These are phyloP conservation scores for Blastocystis sp. DNA, from an alignment of 352 stramenopile species.

Conservation along the genomic window DNA sequence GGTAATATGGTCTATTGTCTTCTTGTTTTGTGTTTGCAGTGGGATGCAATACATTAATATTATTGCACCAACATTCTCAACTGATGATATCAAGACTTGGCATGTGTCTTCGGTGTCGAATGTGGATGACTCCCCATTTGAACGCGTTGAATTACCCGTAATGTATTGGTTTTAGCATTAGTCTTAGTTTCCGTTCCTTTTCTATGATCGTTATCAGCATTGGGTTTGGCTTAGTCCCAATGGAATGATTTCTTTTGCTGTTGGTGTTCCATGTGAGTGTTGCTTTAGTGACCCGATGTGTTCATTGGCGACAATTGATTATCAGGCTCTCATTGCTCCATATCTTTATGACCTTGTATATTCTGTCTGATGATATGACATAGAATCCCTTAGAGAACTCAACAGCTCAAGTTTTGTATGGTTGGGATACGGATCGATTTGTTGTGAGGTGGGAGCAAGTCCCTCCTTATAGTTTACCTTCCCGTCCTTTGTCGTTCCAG, in stretches of 20 bases:
- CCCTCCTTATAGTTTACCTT: neutral
- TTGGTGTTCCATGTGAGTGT: constrained; percentile 34
- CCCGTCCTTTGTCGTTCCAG: neutral
- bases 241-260: neutral
- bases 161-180: neutral
- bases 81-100: neutral
- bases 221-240: constrained; percentile 52
- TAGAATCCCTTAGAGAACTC: neutral
- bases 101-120: neutral
- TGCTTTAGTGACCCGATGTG: neutral
- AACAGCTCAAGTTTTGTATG: neutral
- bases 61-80: neutral
- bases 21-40: neutral
- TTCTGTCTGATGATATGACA: neutral
- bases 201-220: constrained; percentile 18
- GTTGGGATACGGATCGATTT: neutral
- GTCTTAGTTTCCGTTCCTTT: constrained; percentile 30
- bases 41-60: constrained; percentile 8
- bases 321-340: constrained; percentile 24
- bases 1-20: neutral
- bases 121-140: constrained; percentile 27
- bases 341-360: constrained; percentile 25
- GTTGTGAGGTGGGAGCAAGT: constrained; percentile 11
- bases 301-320: neutral
- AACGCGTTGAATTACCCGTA: constrained; percentile 36